A percentile compares a stretch with the other conserved stretches of the same genome.
Conservation (phyloP, 1,284 basidiomycete species). For the Ustilago crameri region DNA sequence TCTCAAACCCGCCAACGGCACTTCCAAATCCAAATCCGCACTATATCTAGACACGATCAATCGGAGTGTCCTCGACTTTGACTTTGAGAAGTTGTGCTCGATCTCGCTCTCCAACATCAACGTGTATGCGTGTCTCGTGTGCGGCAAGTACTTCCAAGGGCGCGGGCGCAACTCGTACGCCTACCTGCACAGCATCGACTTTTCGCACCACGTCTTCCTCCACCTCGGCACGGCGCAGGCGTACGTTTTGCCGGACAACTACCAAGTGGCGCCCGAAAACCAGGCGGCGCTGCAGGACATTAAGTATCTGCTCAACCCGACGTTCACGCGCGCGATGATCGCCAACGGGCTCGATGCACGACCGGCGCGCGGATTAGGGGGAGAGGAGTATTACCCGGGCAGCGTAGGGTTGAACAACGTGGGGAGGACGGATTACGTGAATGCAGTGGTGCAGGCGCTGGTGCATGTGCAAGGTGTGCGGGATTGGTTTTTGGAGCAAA, state of each 20-base stretch:
- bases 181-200: slow-evolving; percentile 95
- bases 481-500: slow-evolving; percentile 73
- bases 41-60: slow-evolving; percentile 88
- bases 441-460: slow-evolving; percentile 92
- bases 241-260: slow-evolving; percentile 97
- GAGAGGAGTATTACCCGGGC: slow-evolving; percentile 86
- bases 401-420: slow-evolving; percentile 98
- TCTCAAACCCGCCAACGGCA: slow-evolving; percentile 52
- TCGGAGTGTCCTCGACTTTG: slow-evolving; percentile 82
- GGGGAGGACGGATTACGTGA: slow-evolving; percentile 95
- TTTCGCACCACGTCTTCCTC: slow-evolving; percentile 98
- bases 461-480: slow-evolving; percentile 90
- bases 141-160: slow-evolving; percentile 98
- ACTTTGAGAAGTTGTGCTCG: slow-evolving; percentile 98
- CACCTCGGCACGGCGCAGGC: slow-evolving; percentile 93
- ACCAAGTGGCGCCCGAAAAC: slow-evolving; percentile 77
- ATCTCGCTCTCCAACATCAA: slow-evolving; percentile 96
- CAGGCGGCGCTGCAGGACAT: slow-evolving; percentile 97
- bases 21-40: slow-evolving; percentile 75
- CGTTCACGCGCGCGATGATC: slow-evolving; percentile 74
- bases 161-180: slow-evolving; percentile 91
- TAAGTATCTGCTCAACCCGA: slow-evolving; percentile 85
- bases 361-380: slow-evolving; percentile 77
- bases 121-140: slow-evolving; percentile 96
- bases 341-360: slow-evolving; percentile 71